These are phyloP conservation scores for Sphenostylis stenocarpa DNA, from an alignment of 306 rosid genomes.

Conservation along the genomic window DNA sequence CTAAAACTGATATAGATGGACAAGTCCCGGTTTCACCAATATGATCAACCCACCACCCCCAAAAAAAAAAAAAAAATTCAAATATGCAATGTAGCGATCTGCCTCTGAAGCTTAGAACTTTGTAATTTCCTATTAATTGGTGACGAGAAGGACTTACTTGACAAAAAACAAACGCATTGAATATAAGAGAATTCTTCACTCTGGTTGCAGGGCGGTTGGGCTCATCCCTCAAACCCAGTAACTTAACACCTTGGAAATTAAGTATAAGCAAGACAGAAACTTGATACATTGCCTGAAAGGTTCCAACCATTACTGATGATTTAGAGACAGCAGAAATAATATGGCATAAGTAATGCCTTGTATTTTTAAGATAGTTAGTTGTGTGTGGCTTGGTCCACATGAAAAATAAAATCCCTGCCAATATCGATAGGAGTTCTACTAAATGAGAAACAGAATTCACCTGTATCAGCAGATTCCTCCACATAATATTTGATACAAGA, in stretches of 20 bases:
- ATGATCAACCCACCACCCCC: neutral
- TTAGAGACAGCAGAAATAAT: conserved; percentile 5
- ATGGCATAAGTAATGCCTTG: neutral
- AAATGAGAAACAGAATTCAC: conserved; percentile 42
- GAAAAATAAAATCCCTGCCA: neutral
- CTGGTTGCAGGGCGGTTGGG: conserved; percentile 34
- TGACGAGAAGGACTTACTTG: conserved; percentile 59
- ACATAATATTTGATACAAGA: conserved; percentile 86
- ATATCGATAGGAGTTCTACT: neutral
- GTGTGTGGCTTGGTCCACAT: conserved; percentile 1
- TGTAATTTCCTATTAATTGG: neutral
- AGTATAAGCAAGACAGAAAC: conserved; percentile 72
- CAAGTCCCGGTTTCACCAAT: neutral
- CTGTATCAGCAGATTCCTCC: conserved; percentile 94
- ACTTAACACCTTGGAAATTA: conserved; percentile 60
- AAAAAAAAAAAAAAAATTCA: neutral
- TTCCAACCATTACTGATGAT: conserved; percentile 18
- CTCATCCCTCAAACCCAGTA: conserved; percentile 50
- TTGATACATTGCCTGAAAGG: conserved; percentile 79
- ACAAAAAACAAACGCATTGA: conserved; percentile 91
- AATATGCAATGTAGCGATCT: neutral
- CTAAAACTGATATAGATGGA: neutral
- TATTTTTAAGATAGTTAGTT: neutral
- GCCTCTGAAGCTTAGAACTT: neutral
- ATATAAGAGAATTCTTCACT: conserved; percentile 88